These are phyloP conservation scores for Acmispon strigosus DNA, from an alignment of 306 rosid species.

Conservation along the genomic window DNA sequence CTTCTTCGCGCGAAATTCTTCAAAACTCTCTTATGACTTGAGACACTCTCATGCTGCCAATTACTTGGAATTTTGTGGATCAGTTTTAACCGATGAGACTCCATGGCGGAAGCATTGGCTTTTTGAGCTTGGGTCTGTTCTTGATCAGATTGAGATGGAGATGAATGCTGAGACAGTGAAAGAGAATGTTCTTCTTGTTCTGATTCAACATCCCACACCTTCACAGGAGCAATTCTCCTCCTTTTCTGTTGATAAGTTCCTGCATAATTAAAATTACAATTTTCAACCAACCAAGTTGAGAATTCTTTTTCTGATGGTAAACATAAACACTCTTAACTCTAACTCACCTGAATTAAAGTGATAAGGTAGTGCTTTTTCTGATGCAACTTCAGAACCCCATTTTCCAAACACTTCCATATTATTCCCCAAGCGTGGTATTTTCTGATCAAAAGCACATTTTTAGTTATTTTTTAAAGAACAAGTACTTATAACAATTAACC, in stretches of 20 bases:
- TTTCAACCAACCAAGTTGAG: neutral
- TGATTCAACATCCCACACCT: slow-evolving; percentile 61
- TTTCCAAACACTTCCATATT: slow-evolving; percentile 37
- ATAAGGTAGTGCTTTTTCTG: slow-evolving; percentile 33
- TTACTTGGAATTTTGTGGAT: slow-evolving; percentile 28
- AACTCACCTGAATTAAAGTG: slow-evolving; percentile 50
- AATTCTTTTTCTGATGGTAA: neutral
- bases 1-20: slow-evolving; percentile 22
- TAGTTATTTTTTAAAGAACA: neutral
- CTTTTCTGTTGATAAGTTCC: slow-evolving; percentile 72
- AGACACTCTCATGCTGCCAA: slow-evolving; percentile 18
- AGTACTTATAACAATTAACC: neutral
- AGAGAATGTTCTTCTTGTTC: slow-evolving; percentile 97
- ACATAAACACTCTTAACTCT: neutral
- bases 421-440: slow-evolving; percentile 36
- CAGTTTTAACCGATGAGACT: slow-evolving; percentile 45
- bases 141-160: slow-evolving; percentile 88
- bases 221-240: slow-evolving; percentile 54
- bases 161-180: slow-evolving; percentile 77
- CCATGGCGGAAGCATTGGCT: slow-evolving; percentile 30
- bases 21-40: slow-evolving; percentile 23
- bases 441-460: slow-evolving; percentile 41
- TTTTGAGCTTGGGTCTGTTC: slow-evolving; percentile 54
- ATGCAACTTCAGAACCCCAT: slow-evolving; percentile 29
- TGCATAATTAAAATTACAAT: slow-evolving; percentile 8